These are phyloP conservation scores for Phytophthora hibernalis DNA, from an alignment of 352 stramenopile species.

Conservation along the genomic window DNA sequence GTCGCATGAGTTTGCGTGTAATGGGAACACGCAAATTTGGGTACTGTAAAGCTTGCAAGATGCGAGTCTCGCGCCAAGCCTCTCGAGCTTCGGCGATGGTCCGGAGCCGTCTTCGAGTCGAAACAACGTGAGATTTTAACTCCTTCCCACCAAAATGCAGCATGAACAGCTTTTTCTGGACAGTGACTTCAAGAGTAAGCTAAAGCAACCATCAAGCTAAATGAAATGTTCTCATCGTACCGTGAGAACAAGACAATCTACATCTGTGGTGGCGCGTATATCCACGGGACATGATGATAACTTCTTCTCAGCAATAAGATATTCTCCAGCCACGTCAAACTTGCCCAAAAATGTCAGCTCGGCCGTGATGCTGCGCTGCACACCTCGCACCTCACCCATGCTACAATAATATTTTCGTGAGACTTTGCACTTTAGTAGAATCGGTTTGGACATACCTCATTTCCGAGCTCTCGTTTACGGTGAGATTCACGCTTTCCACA, in stretches of 20 bases:
- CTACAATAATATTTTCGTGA: conserved; percentile 15
- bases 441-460: conserved; percentile 45
- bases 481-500: conserved; percentile 72
- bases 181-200: background rate
- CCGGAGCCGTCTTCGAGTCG: conserved; percentile 55
- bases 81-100: conserved; percentile 63
- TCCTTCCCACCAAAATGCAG: conserved; percentile 74
- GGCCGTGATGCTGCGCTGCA: conserved; percentile 74
- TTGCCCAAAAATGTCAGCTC: conserved; percentile 83
- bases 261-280: conserved; percentile 74
- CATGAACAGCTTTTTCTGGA: conserved; percentile 77
- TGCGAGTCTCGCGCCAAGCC: conserved; percentile 76
- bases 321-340: conserved; percentile 84
- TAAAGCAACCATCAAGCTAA: conserved; percentile 4
- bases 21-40: conserved; percentile 76
- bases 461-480: conserved; percentile 64
- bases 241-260: conserved; percentile 78
- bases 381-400: conserved; percentile 62
- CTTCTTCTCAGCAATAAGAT: conserved; percentile 79
- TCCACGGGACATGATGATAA: conserved; percentile 69
- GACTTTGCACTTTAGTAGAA: background rate
- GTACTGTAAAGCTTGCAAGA: conserved; percentile 75
- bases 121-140: conserved; percentile 63
- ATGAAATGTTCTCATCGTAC: conserved; percentile 46
- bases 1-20: conserved; percentile 85